Evolutionary conservation across 169 alveolate genomes (phyloP).

Genomic region (Plasmodium inui): DNA sequence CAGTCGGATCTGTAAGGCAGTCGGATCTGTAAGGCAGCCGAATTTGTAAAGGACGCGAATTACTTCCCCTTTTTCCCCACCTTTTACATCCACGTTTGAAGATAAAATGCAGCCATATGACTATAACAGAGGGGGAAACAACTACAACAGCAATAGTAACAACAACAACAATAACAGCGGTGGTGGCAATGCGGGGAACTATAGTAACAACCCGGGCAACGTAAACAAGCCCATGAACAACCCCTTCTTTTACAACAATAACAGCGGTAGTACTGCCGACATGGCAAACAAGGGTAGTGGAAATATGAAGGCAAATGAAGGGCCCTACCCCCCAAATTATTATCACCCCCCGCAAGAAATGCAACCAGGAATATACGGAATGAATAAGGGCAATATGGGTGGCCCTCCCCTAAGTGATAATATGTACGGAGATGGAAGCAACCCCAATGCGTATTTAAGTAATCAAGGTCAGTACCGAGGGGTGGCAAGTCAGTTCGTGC

Average conservation of each 20-base stretch:
- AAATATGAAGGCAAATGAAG: conserved; percentile 33
- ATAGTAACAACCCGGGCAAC: conserved; percentile 29
- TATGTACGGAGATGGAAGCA: conserved; percentile 38
- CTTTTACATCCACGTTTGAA: neutral
- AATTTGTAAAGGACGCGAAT: neutral
- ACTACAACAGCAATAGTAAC: conserved; percentile 9
- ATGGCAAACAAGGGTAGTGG: neutral
- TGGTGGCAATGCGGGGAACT: conserved; percentile 4
- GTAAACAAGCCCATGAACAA: conserved; percentile 53
- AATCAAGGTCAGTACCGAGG: conserved; percentile 27
- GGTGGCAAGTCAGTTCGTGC: conserved; percentile 31
- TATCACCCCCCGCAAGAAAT: conserved; percentile 25
- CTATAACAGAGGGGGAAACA: conserved; percentile 49
- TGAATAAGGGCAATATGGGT: conserved; percentile 12
- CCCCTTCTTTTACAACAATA: conserved; percentile 42
- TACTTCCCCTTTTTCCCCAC: neutral
- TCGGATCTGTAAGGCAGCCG: neutral
- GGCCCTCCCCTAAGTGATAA: conserved; percentile 22
- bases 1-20: neutral
- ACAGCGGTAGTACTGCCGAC: neutral
- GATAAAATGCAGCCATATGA: conserved; percentile 74
- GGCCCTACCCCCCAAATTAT: conserved; percentile 29
- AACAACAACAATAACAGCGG: neutral
- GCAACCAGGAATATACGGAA: conserved; percentile 26
- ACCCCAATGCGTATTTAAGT: conserved; percentile 30